Evolutionary conservation across 2,329 filamentous ascomycete species (phyloP), one percentile per base, ranked within the genome.

Genomic region (Podosphaera xanthii): DNA sequence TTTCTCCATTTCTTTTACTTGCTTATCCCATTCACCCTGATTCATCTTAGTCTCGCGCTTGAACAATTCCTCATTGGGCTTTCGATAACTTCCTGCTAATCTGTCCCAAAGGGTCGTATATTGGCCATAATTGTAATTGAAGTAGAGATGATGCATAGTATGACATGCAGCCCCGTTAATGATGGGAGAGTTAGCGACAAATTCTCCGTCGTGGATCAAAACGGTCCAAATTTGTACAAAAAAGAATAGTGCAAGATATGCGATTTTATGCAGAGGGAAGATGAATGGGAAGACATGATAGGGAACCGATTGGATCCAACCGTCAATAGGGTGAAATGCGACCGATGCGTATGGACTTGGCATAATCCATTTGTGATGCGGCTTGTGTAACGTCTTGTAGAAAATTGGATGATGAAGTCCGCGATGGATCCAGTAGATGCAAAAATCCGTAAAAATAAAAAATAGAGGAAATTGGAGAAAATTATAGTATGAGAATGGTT

Each of bases 361-460:
- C 87, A 96, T 94, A 73, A 97, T 96, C 91, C 91, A 97, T 76
- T 95, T 96, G 82, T 97, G 91, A 73, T 97, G 91, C 64, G 89
- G 84, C 80, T 97, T 97, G 80, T 97, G 91, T 57, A 96, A 77
- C 64, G 76, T 76, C 76, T 90, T 94, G 80, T 97, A 97, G 65
- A 92, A 70, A 54, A 72, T 69, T 14, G 86, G 86, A 72, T 89
- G 83, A 73, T 95, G 89, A 62, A 94, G 78, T 60, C 80, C 84
- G 60, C 89, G 84, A 75, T 94, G 89, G 67, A 94, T 91, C 78
- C 85, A 87, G 77, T 95, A 94, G 74, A 95, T 90, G 73, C 78
- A 82, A 71, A 84, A 84, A 73, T 95, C 89, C 73, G 89, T 94
- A 71, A 94, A 94, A 69, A 83, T 70, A 69, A 94, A 76, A 76